phyloP scores from a whole-genome alignment of 2,329 filamentous ascomycete genomes.

The Fusarium marasasianum region DNA sequence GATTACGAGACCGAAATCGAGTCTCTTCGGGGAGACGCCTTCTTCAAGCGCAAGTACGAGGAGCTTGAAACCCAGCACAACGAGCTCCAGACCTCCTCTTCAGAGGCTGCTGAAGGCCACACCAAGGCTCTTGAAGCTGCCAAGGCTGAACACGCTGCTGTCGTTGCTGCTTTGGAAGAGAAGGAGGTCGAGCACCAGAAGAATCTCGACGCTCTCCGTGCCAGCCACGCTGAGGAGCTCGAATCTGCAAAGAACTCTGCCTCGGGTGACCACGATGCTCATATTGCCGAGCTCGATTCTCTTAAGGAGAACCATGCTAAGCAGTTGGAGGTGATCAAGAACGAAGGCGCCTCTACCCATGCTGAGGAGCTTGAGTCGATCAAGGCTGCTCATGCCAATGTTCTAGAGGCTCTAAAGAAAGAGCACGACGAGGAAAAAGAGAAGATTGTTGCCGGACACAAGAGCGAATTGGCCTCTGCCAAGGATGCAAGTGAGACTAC shows the following conservation, averaged over 20 bases:
- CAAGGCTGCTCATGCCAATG: constrained; percentile 55
- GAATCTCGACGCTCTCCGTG: constrained; percentile 63
- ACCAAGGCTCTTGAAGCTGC: constrained; percentile 54
- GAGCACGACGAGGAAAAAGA: constrained; percentile 53
- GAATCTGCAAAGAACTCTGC: constrained; percentile 64
- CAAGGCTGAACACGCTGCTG: constrained; percentile 55
- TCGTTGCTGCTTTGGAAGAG: constrained; percentile 58
- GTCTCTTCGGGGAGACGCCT: constrained; percentile 68
- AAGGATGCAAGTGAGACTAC: constrained; percentile 45
- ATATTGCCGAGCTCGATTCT: constrained; percentile 61
- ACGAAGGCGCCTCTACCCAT: constrained; percentile 52
- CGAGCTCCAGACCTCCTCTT: constrained; percentile 54
- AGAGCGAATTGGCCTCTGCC: constrained; percentile 44
- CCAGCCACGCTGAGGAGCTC: constrained; percentile 67
- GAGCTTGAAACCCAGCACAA: constrained; percentile 67
- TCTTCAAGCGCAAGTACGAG: constrained; percentile 71
- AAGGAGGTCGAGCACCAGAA: constrained; percentile 64
- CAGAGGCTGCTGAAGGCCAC: constrained; percentile 52
- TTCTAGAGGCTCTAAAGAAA: constrained; percentile 55
- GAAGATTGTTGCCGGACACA: constrained; percentile 43
- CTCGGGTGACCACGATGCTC: constrained; percentile 59
- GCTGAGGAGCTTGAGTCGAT: constrained; percentile 54
- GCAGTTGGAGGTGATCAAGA: constrained; percentile 56
- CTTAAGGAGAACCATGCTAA: constrained; percentile 65
- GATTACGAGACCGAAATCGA: constrained; percentile 74